phyloP scores from a whole-genome alignment of 441 rosid species.

The Aquilaria agallochum region DNA sequence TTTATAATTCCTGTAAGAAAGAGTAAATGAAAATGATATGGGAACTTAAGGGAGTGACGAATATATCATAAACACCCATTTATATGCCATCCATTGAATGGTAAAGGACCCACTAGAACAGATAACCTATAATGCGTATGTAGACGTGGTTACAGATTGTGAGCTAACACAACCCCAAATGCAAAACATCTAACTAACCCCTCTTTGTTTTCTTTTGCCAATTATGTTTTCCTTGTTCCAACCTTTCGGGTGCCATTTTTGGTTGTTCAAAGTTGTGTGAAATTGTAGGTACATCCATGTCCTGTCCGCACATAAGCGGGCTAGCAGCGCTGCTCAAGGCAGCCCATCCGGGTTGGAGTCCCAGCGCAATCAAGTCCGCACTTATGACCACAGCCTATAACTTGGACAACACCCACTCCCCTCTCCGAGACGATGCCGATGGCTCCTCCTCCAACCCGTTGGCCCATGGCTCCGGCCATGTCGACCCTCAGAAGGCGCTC shows the following conservation, averaged over 20 bases:
- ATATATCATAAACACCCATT: too few species aligned
- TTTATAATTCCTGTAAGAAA: too few species aligned
- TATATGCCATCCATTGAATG: too few species aligned
- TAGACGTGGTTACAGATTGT: too few species aligned
- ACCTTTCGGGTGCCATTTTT: too few species aligned
- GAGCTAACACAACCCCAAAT: too few species aligned
- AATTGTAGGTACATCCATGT: conserved; percentile 61
- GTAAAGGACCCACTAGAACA: too few species aligned
- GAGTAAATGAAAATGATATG: too few species aligned
- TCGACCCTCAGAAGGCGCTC: conserved; percentile 54
- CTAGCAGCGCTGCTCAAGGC: conserved; percentile 57
- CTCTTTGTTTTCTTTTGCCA: neutral
- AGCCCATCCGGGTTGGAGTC: conserved; percentile 67
- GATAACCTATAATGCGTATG: too few species aligned
- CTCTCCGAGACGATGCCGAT: conserved; percentile 45
- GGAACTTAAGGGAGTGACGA: too few species aligned
- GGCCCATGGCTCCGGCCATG: conserved; percentile 62
- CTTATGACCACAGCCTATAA: conserved; percentile 62
- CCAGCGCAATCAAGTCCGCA: conserved; percentile 64
- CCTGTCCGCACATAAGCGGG: conserved; percentile 75
- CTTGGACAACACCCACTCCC: conserved; percentile 44
- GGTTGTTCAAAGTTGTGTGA: too few species aligned
- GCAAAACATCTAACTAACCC: neutral
- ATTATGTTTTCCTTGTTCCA: too few species aligned
- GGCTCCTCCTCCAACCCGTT: conserved; percentile 42